Percentiles rank a stretch among this genome's conserved stretches.
Evolutionary conservation across 2,329 filamentous ascomycete species (phyloP).

Genomic region (Xylariaceae sp.): DNA sequence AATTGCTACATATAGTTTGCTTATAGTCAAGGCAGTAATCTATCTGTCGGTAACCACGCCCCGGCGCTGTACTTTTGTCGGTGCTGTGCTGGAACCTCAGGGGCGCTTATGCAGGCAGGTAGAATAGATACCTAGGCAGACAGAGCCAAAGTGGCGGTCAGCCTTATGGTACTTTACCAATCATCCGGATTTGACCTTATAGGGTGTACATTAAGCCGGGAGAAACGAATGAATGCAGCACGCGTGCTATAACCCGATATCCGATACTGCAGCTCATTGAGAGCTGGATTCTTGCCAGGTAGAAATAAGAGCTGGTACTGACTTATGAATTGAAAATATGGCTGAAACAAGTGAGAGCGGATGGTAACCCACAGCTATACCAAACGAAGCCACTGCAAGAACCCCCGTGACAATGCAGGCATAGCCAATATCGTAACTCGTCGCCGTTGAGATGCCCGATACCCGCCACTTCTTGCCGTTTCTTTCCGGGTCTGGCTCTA

Average conservation of each 20-base stretch:
- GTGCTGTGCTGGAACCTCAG: conserved; percentile 21
- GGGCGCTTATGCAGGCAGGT: conserved; percentile 27
- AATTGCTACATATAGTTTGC: too few relatives aligned
- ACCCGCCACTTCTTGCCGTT: conserved; percentile 15
- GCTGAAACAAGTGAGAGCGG: not conserved
- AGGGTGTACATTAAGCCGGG: conserved; percentile 11
- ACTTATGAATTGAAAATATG: not conserved
- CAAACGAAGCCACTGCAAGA: not conserved
- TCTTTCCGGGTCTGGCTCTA: not conserved
- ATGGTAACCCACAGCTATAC: not conserved
- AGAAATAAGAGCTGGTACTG: not conserved
- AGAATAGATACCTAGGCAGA: not conserved
- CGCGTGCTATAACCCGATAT: conserved; percentile 12
- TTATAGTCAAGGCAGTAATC: too few relatives aligned
- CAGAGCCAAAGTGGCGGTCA: conserved; percentile 24
- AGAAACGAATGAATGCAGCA: conserved; percentile 3
- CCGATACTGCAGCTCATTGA: not conserved
- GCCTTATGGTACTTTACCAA: conserved; percentile 16
- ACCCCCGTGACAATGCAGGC: conserved; percentile 7
- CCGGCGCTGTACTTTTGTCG: conserved; percentile 13
- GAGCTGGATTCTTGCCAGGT: not conserved
- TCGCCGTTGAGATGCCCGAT: not conserved
- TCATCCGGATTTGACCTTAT: conserved; percentile 16
- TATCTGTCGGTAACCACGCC: conserved; percentile 14
- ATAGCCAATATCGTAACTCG: conserved; percentile 5